These are phyloP conservation scores for Quercus lobata DNA, from an alignment of 331 rosid genomes.

Conservation along the genomic window DNA sequence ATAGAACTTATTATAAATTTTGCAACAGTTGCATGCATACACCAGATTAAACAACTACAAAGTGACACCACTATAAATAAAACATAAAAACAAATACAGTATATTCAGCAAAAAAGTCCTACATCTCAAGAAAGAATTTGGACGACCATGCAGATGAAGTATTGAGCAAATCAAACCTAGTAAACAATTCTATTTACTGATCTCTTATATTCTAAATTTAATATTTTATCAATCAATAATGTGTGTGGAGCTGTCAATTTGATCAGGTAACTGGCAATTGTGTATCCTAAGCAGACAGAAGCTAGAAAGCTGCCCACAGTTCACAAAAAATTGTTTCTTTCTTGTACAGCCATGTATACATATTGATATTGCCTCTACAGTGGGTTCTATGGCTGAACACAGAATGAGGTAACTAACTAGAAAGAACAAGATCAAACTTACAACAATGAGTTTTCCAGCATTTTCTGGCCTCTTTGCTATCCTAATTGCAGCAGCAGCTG, in stretches of 20 bases:
- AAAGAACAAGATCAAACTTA: slow-evolving; percentile 25
- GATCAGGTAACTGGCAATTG: not conserved
- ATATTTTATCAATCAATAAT: not conserved
- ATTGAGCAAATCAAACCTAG: not conserved
- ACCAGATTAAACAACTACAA: not conserved
- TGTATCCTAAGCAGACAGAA: not conserved
- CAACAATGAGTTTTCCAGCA: slow-evolving; percentile 66
- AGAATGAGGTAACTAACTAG: not conserved
- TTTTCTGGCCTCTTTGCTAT: slow-evolving; percentile 65
- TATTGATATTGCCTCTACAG: not conserved
- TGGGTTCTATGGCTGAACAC: not conserved
- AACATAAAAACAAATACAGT: not conserved
- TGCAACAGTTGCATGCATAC: too few relatives aligned
- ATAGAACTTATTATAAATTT: too few relatives aligned
- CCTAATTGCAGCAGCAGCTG: slow-evolving; percentile 67
- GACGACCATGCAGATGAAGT: not conserved
- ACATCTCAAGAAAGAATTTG: not conserved
- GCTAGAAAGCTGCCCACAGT: not conserved
- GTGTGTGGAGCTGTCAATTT: not conserved
- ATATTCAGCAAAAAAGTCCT: not conserved
- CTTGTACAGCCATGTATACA: not conserved
- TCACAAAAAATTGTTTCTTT: not conserved
- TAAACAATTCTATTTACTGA: not conserved
- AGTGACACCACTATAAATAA: not conserved
- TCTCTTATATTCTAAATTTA: not conserved